A percentile compares a stretch with the other conserved stretches of the same genome.
Conservation (phyloP, 192 early-diverging fungal species). For the Coemansia asiatica region DNA sequence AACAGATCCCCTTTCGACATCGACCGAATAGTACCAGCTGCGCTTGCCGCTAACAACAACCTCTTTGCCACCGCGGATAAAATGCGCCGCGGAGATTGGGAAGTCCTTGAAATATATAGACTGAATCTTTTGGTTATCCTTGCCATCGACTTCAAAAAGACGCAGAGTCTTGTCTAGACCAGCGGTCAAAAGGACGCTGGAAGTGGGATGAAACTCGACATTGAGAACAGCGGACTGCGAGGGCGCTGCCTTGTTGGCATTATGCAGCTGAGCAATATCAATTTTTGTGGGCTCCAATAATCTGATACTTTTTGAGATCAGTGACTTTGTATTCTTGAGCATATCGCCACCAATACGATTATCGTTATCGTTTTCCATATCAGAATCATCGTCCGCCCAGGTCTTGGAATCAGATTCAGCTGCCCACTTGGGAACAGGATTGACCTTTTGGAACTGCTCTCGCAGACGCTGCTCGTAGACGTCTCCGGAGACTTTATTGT, state of each 20-base stretch:
- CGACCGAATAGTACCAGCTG: constrained; percentile 78
- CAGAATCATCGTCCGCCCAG: constrained; percentile 49
- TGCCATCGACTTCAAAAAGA: constrained; percentile 89
- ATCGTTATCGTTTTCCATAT: constrained; percentile 53
- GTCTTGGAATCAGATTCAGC: constrained; percentile 16
- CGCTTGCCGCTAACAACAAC: constrained; percentile 79
- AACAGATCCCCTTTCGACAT: constrained; percentile 76
- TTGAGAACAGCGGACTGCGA: constrained; percentile 65
- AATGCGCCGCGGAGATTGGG: constrained; percentile 75
- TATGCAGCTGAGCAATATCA: constrained; percentile 29
- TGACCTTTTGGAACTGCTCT: constrained; percentile 80
- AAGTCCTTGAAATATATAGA: constrained; percentile 86
- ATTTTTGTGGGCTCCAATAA: constrained; percentile 22
- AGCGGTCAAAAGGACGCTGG: constrained; percentile 82
- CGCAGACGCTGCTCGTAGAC: constrained; percentile 86
- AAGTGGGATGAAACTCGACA: constrained; percentile 85
- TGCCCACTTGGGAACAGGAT: constrained; percentile 88
- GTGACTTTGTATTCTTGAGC: constrained; percentile 23
- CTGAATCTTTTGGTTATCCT: constrained; percentile 89
- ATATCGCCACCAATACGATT: constrained; percentile 40
- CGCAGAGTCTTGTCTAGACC: constrained; percentile 87
- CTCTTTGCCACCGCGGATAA: constrained; percentile 72
- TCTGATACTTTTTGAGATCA: constrained; percentile 14
- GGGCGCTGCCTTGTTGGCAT: constrained; percentile 35
- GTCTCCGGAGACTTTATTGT: constrained; percentile 69